phyloP scores from a whole-genome alignment of 2,329 filamentous ascomycete species.

The Alternaria sp. region DNA sequence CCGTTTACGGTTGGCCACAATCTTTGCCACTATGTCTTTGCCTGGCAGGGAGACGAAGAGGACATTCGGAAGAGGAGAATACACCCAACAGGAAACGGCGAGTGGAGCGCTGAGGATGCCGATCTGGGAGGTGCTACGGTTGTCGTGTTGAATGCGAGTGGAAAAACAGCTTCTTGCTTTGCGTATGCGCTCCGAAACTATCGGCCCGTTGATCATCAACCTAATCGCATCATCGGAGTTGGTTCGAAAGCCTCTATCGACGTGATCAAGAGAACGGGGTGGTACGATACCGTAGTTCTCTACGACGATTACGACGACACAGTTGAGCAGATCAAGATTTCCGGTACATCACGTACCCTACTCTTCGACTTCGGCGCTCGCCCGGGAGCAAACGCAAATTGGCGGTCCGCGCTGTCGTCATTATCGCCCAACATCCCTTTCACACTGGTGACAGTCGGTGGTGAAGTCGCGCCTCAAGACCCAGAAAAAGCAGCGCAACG shows the following conservation, averaged over 20 bases:
- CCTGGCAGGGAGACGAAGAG: slow-evolving; percentile 11
- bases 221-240: slow-evolving; percentile 22
- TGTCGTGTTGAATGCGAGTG: slow-evolving; percentile 28
- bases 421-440: slow-evolving; percentile 4
- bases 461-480: slow-evolving; percentile 15
- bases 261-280: slow-evolving; percentile 17
- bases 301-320: slow-evolving; percentile 17
- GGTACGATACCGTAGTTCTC: slow-evolving; percentile 25
- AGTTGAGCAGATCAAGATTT: background rate
- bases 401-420: slow-evolving; percentile 9
- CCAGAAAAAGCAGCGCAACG: slow-evolving; percentile 6
- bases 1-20: slow-evolving; percentile 29
- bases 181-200: slow-evolving; percentile 22
- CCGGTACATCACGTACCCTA: slow-evolving; percentile 8
- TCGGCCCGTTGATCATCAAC: slow-evolving; percentile 27
- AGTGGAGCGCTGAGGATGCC: slow-evolving; percentile 26
- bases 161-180: slow-evolving; percentile 31
- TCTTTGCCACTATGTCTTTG: slow-evolving; percentile 22
- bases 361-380: slow-evolving; percentile 33
- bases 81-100: slow-evolving; percentile 20
- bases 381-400: slow-evolving; percentile 11
- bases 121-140: slow-evolving; percentile 21
- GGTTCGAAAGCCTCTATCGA: slow-evolving; percentile 22
- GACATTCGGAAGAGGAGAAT: background rate
- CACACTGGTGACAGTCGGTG: slow-evolving; percentile 22